phyloP scores from a whole-genome alignment of 805 yeast species.

The Pichia cephalocereana region DNA sequence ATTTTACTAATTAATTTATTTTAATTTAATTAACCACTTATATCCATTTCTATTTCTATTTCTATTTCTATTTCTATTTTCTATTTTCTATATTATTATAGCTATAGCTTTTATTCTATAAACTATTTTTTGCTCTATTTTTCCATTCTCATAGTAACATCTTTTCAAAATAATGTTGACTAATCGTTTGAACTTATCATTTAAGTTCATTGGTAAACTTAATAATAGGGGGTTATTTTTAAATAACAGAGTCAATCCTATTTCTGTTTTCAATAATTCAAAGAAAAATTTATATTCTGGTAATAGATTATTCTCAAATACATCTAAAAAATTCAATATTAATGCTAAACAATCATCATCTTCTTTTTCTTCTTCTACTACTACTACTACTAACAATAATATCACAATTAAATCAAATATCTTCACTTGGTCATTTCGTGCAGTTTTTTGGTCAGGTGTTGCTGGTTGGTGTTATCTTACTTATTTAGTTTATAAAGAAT shows the following conservation, averaged over 20 bases:
- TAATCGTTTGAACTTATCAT: background rate
- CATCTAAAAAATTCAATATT: background rate
- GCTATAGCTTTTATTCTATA: too few relatives aligned
- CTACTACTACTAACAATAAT: background rate
- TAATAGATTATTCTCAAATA: background rate
- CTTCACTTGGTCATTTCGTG: constrained; percentile 36
- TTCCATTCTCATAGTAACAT: background rate
- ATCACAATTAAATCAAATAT: constrained; percentile 16
- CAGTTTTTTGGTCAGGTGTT: constrained; percentile 40
- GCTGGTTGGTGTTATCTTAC: constrained; percentile 50
- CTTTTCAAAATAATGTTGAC: background rate
- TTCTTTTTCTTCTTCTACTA: background rate
- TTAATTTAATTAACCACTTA: too few relatives aligned
- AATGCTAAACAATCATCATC: background rate
- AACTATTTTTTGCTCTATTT: background rate
- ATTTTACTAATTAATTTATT: too few relatives aligned
- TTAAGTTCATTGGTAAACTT: background rate
- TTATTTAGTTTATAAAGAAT: constrained; percentile 55
- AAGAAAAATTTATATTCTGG: background rate
- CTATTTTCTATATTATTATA: too few relatives aligned
- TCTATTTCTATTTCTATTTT: too few relatives aligned
- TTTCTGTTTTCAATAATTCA: background rate
- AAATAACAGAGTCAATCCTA: background rate
- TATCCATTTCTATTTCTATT: too few relatives aligned
- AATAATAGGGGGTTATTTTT: background rate